Base-by-base conservation (phyloP, 345 rosid genomes). In the Lenwebbia sp. region DNA sequence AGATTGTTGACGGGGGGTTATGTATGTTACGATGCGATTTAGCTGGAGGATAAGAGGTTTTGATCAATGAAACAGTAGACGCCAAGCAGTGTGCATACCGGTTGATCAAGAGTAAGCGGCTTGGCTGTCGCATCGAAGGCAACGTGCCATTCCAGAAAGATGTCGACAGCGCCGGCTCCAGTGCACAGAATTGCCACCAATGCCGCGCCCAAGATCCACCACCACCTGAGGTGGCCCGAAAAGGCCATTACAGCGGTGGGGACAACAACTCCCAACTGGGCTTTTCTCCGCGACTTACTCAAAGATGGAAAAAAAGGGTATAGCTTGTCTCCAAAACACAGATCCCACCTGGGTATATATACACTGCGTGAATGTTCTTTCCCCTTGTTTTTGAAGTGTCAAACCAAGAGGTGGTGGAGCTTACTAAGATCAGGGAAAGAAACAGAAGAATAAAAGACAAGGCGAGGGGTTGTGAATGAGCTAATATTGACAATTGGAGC, bases 81-180 rank as follows among this genome's bases (percentile, higher is more conserved):
- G 26, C 22, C 37, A 82, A 52, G 56, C 13, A 15, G 58, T 7
- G 21, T 81, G 4, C 91, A 57, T 91, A 90, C 93, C 54, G 91
- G 88, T 84, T 92, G 92, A 53, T 89, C 70, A 23, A 58, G 41
- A 41, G 90, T 49, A 21, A 83, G 47, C 23, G 92, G 92, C 23
- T 41, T 83, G 81, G 88, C 87, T 26, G 85, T 74, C 13, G 82
- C 37, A 84, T 85, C 90, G 51, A 88, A 56, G 19, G 89, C 83
- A 57, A 92, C 93, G 82, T 92, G 85, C 95, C 95, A 93, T 40
- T 92, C 90, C 10, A 90, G 85, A n/a, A 85, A 91, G 86, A 92
- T 87, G 65, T 92, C 89, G 22, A 60, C 83, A 23, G 90, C 91
- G 65, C 49, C 56, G 10, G 89, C 82, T 37, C 57, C 51, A 0